Evolutionary conservation across 176 grass and related monocot species (phyloP).

Genomic region (Eragrostis nindensis): DNA sequence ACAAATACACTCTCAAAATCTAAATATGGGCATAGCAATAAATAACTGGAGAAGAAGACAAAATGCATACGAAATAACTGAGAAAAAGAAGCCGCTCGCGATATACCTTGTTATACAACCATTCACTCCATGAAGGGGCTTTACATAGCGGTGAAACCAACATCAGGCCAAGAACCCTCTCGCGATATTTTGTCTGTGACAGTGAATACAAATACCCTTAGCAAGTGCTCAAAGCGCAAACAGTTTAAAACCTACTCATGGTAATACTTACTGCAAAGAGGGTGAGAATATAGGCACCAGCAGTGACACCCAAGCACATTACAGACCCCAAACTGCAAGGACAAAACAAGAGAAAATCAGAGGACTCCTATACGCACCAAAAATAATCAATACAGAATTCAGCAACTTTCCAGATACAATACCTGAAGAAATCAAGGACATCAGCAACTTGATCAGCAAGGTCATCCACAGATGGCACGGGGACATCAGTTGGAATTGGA

Average conservation of each 20-base stretch:
- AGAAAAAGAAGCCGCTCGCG: not conserved
- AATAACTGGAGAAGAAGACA: slow-evolving; percentile 10
- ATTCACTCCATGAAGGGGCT: slow-evolving; percentile 95
- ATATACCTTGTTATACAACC: slow-evolving; percentile 85
- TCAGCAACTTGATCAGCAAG: slow-evolving; percentile 85
- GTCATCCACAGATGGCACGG: slow-evolving; percentile 71
- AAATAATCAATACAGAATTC: not conserved
- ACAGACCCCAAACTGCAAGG: slow-evolving; percentile 77
- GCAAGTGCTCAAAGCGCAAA: not conserved
- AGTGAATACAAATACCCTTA: slow-evolving; percentile 35
- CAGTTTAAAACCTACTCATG: slow-evolving; percentile 10
- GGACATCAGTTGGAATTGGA: slow-evolving; percentile 72
- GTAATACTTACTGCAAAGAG: slow-evolving; percentile 75
- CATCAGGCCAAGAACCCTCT: slow-evolving; percentile 87
- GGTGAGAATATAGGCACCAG: slow-evolving; percentile 92
- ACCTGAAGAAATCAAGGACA: slow-evolving; percentile 97
- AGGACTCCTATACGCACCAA: not conserved
- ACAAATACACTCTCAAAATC: slow-evolving; percentile 12
- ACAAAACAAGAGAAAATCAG: slow-evolving; percentile 37
- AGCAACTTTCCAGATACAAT: slow-evolving; percentile 26
- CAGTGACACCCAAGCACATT: slow-evolving; percentile 96
- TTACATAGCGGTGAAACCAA: slow-evolving; percentile 96
- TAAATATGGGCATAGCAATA: not conserved
- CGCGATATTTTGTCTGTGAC: slow-evolving; percentile 74
- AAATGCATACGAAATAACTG: not conserved